A percentile compares a stretch with the other conserved stretches of the same genome.
phyloP scores from a whole-genome alignment of 495 filamentous ascomycete genomes.

The Parathielavia hyrcaniae region DNA sequence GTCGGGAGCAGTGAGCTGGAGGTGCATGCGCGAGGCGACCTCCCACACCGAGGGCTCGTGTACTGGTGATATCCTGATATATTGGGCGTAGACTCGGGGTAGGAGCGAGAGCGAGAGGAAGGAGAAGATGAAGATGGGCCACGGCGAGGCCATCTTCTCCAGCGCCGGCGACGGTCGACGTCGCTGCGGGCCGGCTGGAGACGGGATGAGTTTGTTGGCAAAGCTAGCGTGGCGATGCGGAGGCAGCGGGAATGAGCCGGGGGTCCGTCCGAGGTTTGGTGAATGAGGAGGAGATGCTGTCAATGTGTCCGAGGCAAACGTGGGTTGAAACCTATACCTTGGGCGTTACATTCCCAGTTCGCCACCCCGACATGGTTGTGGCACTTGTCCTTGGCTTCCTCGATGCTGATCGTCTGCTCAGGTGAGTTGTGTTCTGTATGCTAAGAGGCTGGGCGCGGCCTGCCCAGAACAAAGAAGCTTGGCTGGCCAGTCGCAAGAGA shows the following conservation, averaged over 20 bases:
- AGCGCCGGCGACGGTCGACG: conserved; percentile 38
- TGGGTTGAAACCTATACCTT: conserved; percentile 18
- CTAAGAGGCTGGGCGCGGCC: conserved; percentile 12
- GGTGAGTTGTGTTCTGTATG: too few relatives aligned
- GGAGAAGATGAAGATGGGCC: conserved; percentile 23
- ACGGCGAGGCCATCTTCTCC: conserved; percentile 32
- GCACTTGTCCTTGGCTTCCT: conserved; percentile 18
- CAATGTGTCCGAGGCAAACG: conserved; percentile 7
- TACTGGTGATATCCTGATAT: conserved; percentile 28
- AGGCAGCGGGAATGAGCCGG: conserved; percentile 5
- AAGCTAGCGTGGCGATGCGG: neutral
- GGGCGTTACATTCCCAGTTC: conserved; percentile 26
- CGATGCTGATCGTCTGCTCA: conserved; percentile 30
- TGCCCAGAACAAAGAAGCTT: conserved; percentile 3
- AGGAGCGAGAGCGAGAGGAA: conserved; percentile 21
- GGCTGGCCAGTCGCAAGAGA: conserved; percentile 14
- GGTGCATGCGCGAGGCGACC: conserved; percentile 32
- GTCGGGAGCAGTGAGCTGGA: conserved; percentile 29
- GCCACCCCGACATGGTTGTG: conserved; percentile 22
- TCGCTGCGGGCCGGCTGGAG: conserved; percentile 31
- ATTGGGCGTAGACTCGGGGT: conserved; percentile 23
- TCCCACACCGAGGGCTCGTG: conserved; percentile 30
- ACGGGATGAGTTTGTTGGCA: conserved; percentile 16
- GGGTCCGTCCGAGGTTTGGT: neutral
- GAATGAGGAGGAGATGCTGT: conserved; percentile 13